Evolutionary conservation across 257 asterid genomes (phyloP).

Genomic region (Solanum megistacrolobum): DNA sequence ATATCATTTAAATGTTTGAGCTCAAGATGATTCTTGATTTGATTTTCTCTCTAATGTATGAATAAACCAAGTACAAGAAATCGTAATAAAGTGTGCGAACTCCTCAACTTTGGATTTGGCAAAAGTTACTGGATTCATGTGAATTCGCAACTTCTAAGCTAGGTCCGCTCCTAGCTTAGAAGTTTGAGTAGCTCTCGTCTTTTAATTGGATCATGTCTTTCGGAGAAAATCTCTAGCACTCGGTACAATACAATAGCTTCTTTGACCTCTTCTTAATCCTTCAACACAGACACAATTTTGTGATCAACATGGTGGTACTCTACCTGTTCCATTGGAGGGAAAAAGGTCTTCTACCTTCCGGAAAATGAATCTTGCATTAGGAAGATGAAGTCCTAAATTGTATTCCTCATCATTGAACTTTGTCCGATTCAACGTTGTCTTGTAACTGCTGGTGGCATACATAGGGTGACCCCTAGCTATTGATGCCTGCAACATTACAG

Average conservation of each 20-base stretch:
- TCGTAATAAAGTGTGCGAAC: too few relatives aligned
- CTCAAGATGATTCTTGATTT: too few relatives aligned
- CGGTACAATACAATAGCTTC: neutral
- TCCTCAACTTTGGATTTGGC: too few relatives aligned
- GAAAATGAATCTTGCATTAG: constrained; percentile 35
- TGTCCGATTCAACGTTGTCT: constrained; percentile 27
- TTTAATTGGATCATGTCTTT: neutral
- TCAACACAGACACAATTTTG: neutral
- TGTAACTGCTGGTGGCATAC: constrained; percentile 39
- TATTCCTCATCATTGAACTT: constrained; percentile 33
- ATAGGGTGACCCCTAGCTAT: constrained; percentile 68
- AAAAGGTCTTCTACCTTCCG: constrained; percentile 48
- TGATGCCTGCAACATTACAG: constrained; percentile 31
- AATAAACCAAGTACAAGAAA: too few relatives aligned
- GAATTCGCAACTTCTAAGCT: neutral
- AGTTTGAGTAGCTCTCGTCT: neutral
- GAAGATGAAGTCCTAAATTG: constrained; percentile 39
- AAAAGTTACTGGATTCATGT: neutral
- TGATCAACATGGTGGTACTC: neutral
- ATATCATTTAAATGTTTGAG: too few relatives aligned
- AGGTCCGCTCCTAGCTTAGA: neutral
- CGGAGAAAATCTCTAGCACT: neutral
- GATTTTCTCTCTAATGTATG: too few relatives aligned
- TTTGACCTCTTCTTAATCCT: constrained; percentile 2
- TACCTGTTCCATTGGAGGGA: constrained; percentile 5